Percentiles rank a stretch among this genome's conserved stretches.
These are phyloP conservation scores for Inga laurina DNA, from an alignment of 306 rosid genomes.

Conservation along the genomic window DNA sequence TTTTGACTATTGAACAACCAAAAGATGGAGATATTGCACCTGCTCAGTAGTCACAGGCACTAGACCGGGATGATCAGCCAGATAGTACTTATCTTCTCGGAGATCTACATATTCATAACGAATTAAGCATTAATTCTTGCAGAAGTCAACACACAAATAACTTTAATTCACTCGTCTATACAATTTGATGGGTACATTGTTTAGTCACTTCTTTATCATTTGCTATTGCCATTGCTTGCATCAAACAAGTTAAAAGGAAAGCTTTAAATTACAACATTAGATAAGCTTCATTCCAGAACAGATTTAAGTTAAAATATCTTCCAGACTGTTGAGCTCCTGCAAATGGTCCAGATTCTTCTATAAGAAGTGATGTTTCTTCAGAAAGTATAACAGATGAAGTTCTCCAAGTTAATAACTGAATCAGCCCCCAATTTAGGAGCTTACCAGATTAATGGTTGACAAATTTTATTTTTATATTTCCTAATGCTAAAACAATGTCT, in stretches of 20 bases:
- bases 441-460: neutral
- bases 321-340: neutral
- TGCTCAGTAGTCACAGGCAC: constrained; percentile 76
- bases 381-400: neutral
- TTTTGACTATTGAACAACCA: constrained; percentile 18
- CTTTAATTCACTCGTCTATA: neutral
- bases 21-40: constrained; percentile 43
- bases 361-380: neutral
- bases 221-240: neutral
- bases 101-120: constrained; percentile 55
- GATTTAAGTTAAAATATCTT: neutral
- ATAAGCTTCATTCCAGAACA: constrained; percentile 19
- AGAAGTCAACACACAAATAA: constrained; percentile 16
- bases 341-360: neutral
- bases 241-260: neutral
- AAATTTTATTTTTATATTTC: neutral
- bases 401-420: neutral
- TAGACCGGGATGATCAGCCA: constrained; percentile 83
- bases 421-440: neutral
- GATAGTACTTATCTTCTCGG: constrained; percentile 76
- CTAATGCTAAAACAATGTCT: neutral
- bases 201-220: neutral
- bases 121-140: constrained; percentile 27
- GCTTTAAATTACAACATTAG: constrained; percentile 7
- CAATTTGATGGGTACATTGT: neutral